Base-by-base conservation (phyloP, 78 protist species). In the Dictyostelium firmibasis region DNA sequence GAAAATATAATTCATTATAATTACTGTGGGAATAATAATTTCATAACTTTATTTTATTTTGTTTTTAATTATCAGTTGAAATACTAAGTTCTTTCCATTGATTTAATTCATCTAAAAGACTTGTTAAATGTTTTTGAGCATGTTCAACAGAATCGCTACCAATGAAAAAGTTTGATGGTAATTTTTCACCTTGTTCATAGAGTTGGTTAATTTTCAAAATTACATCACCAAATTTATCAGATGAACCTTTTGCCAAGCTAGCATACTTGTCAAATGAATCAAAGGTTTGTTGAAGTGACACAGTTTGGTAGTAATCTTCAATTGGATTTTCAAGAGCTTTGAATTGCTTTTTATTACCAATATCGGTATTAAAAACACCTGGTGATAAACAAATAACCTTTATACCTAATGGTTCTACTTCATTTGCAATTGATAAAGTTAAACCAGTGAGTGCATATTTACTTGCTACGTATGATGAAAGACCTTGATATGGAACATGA, bases 361-460 rank as follows among this genome's bases (percentile, higher is more conserved):
- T 67, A 9, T 64, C 53, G 14, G 91, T 84, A 4, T 60, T 29
- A 18, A 78, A 87, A 1, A 33, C 29, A 23, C 85, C 93, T 10
- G 78, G 85, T 1, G 35, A 35, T 2, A 84, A 11, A 3, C 27
- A 50, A 0, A 77, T 33, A 13, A 38, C 62, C 2, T 31, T 44
- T 14, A 36, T 35, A 9, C 76, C 81, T n/a, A 70, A 74, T 87
- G 75, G 81, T 64, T 57, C n/a, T 5, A 87, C 25, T 41, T 87
- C 93, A 2, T 18, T n/a, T 8, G 84, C 75, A 18, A 77, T 27
- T 0, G 82, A 3, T 27, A 60, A 77, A 23, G 85, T 78, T 10
- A 87, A 20, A 57, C 84, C 85, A 35, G 78, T 84, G 2, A 87
- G 11, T 10, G 93, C 93, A 75, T 33, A 57, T 57, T 87, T 87